Base-by-base conservation (phyloP, 2,329 filamentous ascomycete species). In the Clonostachys chloroleuca region DNA sequence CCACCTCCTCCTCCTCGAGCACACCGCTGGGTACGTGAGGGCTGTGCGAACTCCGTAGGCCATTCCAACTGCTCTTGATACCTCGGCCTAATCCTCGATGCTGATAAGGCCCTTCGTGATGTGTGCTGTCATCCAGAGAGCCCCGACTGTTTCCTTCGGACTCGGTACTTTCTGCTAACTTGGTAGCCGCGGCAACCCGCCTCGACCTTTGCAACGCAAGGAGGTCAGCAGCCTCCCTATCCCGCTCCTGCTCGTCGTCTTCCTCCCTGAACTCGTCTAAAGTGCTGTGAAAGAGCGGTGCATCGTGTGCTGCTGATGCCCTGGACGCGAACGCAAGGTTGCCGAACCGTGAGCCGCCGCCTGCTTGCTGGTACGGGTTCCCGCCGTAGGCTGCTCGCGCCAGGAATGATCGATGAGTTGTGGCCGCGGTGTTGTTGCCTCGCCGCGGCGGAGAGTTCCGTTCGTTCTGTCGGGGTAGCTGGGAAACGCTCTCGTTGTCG, bases 201-300 rank as follows among this genome's bases (percentile, higher is more conserved):
- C 94, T 81, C 54, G 92, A 97, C 56, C 87, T 81, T 66, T 97
- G 92, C 48, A 99, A 73, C 6, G 92, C 92, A 67, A 92, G 95
- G 55, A 94, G 84, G 67, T 97, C 94, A n/a, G 91, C 91, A 34
- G 92, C 89, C 61, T 97, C 92, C 46, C 91, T 77, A 57, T 95
- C 89, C 57, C 89, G 85, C 66, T 96, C 91, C 57, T 89, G 87
- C 63, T 94, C 92, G 51, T 97, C 92, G 53, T 96, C 92, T 60
- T 95, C 89, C 66, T 96, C 92, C 51, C 87, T 84, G 54, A 95
- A 94, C 60, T 95, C 90, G 64, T 96, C 91, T 14, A 91, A 81
- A 5, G 89, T 85, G 60, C 90, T 95, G 67, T 94, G 91, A 66
- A 99, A 97, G n/a, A 99, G 75, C 47, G 94, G 94, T 10, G 92